phyloP scores from a whole-genome alignment of 2,329 filamentous ascomycete genomes.

The Didymella exigua region DNA sequence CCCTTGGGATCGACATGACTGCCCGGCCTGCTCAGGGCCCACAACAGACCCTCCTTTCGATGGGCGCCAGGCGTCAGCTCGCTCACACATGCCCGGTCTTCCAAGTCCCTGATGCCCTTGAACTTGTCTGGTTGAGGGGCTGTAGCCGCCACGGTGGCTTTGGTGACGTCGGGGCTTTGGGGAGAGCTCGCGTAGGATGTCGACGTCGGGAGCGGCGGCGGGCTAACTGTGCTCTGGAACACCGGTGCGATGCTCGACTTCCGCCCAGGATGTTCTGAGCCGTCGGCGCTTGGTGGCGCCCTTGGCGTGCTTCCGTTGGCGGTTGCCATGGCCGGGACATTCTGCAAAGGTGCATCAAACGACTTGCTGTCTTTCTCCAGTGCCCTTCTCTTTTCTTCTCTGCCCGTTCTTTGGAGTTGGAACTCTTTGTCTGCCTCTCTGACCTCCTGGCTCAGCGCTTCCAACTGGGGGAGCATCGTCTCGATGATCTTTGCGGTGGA shows the following conservation, averaged over 20 bases:
- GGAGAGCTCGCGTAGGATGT: constrained; percentile 32
- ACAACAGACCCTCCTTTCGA: constrained; percentile 90
- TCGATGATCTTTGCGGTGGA: constrained; percentile 86
- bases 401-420: constrained; percentile 90
- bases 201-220: constrained; percentile 35
- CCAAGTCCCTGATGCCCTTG: constrained; percentile 89
- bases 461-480: constrained; percentile 82
- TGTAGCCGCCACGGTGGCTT: constrained; percentile 29
- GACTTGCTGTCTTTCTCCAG: constrained; percentile 81
- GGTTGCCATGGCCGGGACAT: constrained; percentile 28
- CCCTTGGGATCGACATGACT: constrained; percentile 95
- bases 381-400: constrained; percentile 89
- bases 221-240: constrained; percentile 44
- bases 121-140: constrained; percentile 65
- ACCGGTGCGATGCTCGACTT: constrained; percentile 42
- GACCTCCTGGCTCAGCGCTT: constrained; percentile 88
- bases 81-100: constrained; percentile 57
- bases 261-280: constrained; percentile 33
- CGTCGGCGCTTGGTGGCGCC: constrained; percentile 29
- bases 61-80: constrained; percentile 68
- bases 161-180: constrained; percentile 38
- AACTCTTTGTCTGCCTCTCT: constrained; percentile 94
- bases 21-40: constrained; percentile 90
- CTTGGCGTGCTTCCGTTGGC: constrained; percentile 33
- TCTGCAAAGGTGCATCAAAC: constrained; percentile 40